Evolutionary conservation across 1,139 yeast genomes (phyloP), one percentile per base, ranked within the genome.

Genomic region (Kodamaea alishanica): DNA sequence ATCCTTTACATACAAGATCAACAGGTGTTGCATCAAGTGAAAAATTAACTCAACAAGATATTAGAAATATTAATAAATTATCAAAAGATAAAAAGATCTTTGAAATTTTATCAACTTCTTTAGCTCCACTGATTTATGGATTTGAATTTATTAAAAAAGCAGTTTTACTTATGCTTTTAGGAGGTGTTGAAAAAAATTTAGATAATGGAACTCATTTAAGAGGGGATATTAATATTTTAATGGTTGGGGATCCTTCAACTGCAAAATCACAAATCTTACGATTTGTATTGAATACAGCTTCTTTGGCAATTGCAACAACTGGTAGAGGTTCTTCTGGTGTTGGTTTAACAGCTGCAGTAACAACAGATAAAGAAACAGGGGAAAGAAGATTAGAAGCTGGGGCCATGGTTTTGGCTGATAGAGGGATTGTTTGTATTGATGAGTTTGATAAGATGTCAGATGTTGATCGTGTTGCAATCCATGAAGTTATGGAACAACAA

Each of bases 291-390:
- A 92, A 92, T 60, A 92, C 97, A 0, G 98, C 98, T 0, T 74
- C 95, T 2, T 71, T 92, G 52, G 98, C 98, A 2, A 90, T 92
- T 53, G 97, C 98, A 24, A 94, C 99, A 1, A 94, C 99, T 1
- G 99, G 99, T 70, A 81, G 96, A 62, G 99, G 98, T 44, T 90
- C 97, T 10, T 90, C 98, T 0, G 99, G 98, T 63, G 99, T 94
- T 35, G 99, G 98, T 85, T 77, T 92, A 56, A 92, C 99, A 0
- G 99, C 99, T 9, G 98, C 99, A 0, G 99, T 92, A 4, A 90
- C 97, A 3, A 79, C 92, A 2, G 99, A 92, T 62, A 84, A 84
- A 55, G 98, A 92, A 62, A 92, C 98, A 1, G 98, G 98, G 38
- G 99, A 92, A 67, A 75, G 97, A 57, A 77, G 96, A 52, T 70